Evolutionary conservation across 1,284 basidiomycete genomes (phyloP).

Genomic region (Pascua guehoae): DNA sequence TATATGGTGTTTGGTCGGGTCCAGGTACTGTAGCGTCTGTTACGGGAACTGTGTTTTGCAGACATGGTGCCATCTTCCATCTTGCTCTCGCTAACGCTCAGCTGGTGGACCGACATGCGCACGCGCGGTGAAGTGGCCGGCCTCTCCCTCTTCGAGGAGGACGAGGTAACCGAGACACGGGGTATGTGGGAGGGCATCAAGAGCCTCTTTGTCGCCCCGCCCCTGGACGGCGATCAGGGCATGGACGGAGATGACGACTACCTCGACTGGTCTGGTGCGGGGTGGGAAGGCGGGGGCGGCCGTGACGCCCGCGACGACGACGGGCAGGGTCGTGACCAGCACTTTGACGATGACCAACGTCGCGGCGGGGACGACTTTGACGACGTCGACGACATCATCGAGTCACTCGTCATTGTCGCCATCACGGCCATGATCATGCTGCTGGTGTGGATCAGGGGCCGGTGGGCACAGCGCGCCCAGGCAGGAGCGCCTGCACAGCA

Average conservation of each 20-base stretch:
- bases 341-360: too few species aligned
- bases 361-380: constrained; percentile 13
- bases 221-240: constrained; percentile 4
- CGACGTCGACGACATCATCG: constrained; percentile 29
- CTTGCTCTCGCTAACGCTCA: constrained; percentile 12
- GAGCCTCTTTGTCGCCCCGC: constrained; percentile 23
- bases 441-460: constrained; percentile 15
- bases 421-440: constrained; percentile 17
- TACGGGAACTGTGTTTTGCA: too few species aligned
- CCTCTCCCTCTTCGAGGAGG: constrained; percentile 39
- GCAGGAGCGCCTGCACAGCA: too few species aligned
- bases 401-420: constrained; percentile 30
- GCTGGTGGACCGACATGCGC: constrained; percentile 43
- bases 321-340: too few species aligned
- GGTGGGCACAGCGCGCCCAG: too few species aligned
- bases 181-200: constrained; percentile 35
- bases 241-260: constrained; percentile 17
- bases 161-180: background rate
- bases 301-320: constrained; percentile 5
- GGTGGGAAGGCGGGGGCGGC: constrained; percentile 13
- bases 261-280: constrained; percentile 10
- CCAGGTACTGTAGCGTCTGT: background rate
- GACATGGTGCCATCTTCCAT: too few species aligned
- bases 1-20: too few species aligned
- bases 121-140: constrained; percentile 39